Evolutionary conservation across 1,284 basidiomycete species (phyloP), one percentile per base, ranked within the genome.

Genomic region (Cutaneotrichosporon spelunceum): DNA sequence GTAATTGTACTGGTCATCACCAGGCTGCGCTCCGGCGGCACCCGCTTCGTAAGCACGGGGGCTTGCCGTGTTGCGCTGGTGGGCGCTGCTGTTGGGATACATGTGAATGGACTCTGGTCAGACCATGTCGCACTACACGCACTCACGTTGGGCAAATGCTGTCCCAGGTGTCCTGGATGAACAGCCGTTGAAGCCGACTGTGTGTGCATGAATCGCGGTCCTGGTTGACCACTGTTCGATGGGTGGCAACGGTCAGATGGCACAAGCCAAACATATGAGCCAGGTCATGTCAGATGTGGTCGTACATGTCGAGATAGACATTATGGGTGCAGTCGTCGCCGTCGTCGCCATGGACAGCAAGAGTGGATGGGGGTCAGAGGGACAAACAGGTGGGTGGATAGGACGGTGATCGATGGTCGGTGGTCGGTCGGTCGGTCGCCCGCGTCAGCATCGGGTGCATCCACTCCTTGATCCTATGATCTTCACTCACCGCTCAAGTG

Each of bases 11-110:
- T 64, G 63, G 47, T 68, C 63, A 19, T 73, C 68, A 45, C 53
- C 65, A 66, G 33, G 60, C 50, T 68, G 66, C 21, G 65, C 56
- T n/a, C 56, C 58, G n/a, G 65, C 57, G 24, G 54, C 45, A 4
- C 65, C 56, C 33, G 57, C 42, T 7, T 65, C 58, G 47, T 67
- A 75, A 4, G 72, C 55, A 24, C 72, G 64, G 24, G 72, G 72
- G 56, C 72, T 76, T 27, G 72, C 68, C 29, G 68, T 59, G 36
- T 56, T 65, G 14, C 72, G 68, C 57, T 72, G 74, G 30, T 66
- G 65, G 33, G 59, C 55, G 30, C 49, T 65, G 53, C 60, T 59
- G 39, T 67, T 63, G 33, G 66, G 60, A 54, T 70, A 70, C 70
- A 72, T 71, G 64, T 66, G 61, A 49, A 60, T 39, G 36, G 56